Evolutionary conservation across 2,329 filamentous ascomycete species (phyloP), one percentile per base, ranked within the genome.

Genomic region (Arthrobotrys sphaeroides): DNA sequence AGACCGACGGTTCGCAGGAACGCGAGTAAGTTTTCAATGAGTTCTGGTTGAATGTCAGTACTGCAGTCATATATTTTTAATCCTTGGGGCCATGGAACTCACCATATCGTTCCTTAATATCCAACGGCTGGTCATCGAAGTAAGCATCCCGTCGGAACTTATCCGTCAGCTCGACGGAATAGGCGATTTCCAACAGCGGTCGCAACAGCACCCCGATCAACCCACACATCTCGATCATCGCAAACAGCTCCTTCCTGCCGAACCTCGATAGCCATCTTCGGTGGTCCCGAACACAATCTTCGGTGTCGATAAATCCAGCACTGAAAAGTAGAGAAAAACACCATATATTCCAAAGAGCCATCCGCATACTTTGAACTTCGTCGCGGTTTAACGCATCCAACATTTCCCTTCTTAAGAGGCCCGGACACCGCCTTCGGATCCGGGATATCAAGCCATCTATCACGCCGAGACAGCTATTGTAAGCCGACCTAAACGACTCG

Each of bases 261-360:
- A 74, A 74, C 22, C 70, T 57, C 18, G 55, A 53, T 12, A 74
- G 45, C 70, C 70, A 74, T 22, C 13, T 47, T 40, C 70, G 55
- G n/a, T 74, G 70, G 36, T 74, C 70, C 3, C 9, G 13, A 5
- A 47, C 20, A 18, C 70, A 74, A 3, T 67, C 61, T 43, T 74
- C 70, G 6, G 70, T 68, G 18, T 57, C 62, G 18, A 20, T 28
- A 47, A 62, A 74, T 2, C 43, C 49, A 13, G 38, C 70, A 47
- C 70, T 61, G 13, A 74, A 74, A 13, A 62, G 64, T 28, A 74
- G 24, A 36, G 62, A 68, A 60, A 74, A 74, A 28, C 70, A 74
- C 70, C 70, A 74, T 28, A 74, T 74, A 49, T 74, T 74, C 70
- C 70, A 74, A 12, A 74, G 70, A 20, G 70, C 70, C 62, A 68